Evolutionary conservation across 164 flowering plant species (phyloP).

Genomic region (Berberis vulgaris): DNA sequence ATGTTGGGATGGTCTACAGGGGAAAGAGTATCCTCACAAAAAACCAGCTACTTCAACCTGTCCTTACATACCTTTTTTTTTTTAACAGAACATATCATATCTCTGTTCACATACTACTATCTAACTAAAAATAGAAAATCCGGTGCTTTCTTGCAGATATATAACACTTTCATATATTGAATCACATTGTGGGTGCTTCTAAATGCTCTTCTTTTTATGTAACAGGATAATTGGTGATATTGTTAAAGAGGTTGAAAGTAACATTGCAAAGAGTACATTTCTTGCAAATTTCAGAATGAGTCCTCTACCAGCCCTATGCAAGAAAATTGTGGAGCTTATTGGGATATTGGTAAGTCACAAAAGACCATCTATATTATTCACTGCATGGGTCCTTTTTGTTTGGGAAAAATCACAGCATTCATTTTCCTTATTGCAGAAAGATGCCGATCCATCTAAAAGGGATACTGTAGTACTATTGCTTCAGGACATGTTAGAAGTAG

Average conservation of each 20-base stretch:
- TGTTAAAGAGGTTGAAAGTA: constrained; percentile 79
- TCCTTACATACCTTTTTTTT: too few species aligned
- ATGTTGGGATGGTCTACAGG: background rate
- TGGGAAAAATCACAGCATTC: background rate
- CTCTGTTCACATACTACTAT: too few species aligned
- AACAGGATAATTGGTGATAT: constrained; percentile 76
- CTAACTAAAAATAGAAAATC: too few species aligned
- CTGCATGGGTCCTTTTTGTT: background rate
- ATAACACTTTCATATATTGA: too few species aligned
- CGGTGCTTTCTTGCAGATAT: too few species aligned
- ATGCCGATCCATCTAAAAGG: constrained; percentile 48
- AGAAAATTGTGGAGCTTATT: constrained; percentile 81
- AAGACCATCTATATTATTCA: background rate
- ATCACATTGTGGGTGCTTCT: too few species aligned
- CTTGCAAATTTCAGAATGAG: constrained; percentile 79
- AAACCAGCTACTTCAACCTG: too few species aligned
- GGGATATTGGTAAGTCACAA: constrained; percentile 67
- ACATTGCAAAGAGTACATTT: constrained; percentile 66
- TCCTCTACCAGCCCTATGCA: constrained; percentile 57
- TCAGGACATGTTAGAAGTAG: constrained; percentile 97
- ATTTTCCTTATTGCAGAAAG: constrained; percentile 52
- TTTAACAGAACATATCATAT: too few species aligned
- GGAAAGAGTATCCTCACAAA: too few species aligned
- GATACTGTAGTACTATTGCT: constrained; percentile 67
- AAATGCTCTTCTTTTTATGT: background rate